Conservation (phyloP, 2,329 filamentous ascomycete species). For the Rasamsonia emersonii region DNA sequence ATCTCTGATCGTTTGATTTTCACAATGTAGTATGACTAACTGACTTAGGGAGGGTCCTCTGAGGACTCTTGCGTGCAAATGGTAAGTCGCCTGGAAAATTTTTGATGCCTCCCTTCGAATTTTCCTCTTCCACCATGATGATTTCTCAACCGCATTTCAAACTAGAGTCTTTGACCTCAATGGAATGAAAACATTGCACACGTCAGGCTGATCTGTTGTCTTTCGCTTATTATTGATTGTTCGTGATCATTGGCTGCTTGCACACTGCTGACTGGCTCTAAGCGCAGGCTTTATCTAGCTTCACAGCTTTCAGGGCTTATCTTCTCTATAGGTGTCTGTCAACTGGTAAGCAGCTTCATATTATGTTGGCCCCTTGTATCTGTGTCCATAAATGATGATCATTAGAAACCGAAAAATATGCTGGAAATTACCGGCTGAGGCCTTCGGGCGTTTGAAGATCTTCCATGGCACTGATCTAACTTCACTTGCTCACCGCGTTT, state of each 20-base stretch:
- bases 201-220: constrained; percentile 72
- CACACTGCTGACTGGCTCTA: not conserved
- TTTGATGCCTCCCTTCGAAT: constrained; percentile 9
- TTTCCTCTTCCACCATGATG: constrained; percentile 55
- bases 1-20: too few relatives aligned
- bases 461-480: constrained; percentile 67
- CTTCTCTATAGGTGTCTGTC: too few relatives aligned
- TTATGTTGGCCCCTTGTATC: constrained; percentile 27
- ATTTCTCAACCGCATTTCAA: constrained; percentile 66
- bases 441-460: constrained; percentile 63
- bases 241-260: not conserved
- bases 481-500: constrained; percentile 5
- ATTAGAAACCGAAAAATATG: constrained; percentile 52
- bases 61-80: constrained; percentile 1
- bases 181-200: constrained; percentile 83
- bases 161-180: constrained; percentile 95
- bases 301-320: not conserved
- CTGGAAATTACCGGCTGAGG: constrained; percentile 97
- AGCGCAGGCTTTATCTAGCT: not conserved
- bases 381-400: constrained; percentile 55
- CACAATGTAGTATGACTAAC: too few relatives aligned
- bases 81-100: constrained; percentile 7
- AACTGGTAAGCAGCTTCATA: constrained; percentile 20
- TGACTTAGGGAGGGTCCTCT: too few relatives aligned
- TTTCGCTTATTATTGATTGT: too few relatives aligned